phyloP scores from a whole-genome alignment of 2,329 filamentous ascomycete species.

The Pyrenophora graminea region DNA sequence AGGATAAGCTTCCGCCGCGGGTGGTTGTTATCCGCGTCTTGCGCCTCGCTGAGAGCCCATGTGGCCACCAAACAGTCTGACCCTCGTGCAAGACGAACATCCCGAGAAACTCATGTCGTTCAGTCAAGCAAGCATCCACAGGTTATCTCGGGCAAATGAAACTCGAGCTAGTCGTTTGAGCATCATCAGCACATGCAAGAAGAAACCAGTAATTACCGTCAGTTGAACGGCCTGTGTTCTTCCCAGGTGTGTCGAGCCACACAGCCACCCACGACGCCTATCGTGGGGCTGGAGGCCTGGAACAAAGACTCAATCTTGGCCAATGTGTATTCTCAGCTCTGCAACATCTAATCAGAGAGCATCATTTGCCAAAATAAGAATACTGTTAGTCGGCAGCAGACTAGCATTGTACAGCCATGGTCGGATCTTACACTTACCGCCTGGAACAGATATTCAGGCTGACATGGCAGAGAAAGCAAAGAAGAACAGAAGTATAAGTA shows the following conservation, averaged over 20 bases:
- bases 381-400: conserved; percentile 10
- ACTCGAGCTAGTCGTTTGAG: neutral
- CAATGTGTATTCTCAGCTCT: conserved; percentile 21
- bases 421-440: conserved; percentile 17
- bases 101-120: neutral
- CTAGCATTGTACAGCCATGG: conserved; percentile 17
- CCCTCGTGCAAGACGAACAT: neutral
- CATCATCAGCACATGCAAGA: conserved; percentile 1
- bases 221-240: neutral
- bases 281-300: neutral
- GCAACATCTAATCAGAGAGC: conserved; percentile 16
- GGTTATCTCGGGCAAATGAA: neutral
- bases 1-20: conserved; percentile 1
- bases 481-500: conserved; percentile 32
- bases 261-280: too few species aligned
- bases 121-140: neutral
- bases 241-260: neutral
- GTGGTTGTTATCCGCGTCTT: conserved; percentile 3
- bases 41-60: neutral
- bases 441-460: neutral
- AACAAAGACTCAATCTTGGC: neutral
- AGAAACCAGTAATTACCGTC: neutral
- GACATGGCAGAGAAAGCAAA: neutral
- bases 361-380: conserved; percentile 20
- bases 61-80: neutral